phyloP scores from a whole-genome alignment of 345 rosid species.

The Acer negundo region DNA sequence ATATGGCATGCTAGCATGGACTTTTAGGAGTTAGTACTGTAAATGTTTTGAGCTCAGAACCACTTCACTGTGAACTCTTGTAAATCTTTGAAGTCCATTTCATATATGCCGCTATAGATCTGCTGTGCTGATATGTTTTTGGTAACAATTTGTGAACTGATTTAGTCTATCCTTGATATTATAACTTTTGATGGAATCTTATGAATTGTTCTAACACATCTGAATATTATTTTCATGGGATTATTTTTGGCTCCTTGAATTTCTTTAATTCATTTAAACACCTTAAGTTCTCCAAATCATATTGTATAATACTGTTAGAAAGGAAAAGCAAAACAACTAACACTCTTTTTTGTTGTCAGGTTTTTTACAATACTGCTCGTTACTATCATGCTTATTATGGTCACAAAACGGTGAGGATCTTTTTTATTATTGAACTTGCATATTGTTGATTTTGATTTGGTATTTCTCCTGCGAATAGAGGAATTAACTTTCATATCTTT shows the following conservation, averaged over 20 bases:
- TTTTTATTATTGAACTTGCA: background rate
- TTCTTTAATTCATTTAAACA: background rate
- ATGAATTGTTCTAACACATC: background rate
- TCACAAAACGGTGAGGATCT: conserved; percentile 78
- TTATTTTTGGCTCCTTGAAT: background rate
- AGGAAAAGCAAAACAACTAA: background rate
- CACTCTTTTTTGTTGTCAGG: conserved; percentile 41
- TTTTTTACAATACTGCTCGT: conserved; percentile 89
- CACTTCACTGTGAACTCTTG: background rate
- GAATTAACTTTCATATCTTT: background rate
- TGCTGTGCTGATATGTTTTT: background rate
- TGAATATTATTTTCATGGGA: conserved; percentile 6
- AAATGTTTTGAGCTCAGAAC: background rate
- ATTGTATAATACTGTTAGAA: background rate
- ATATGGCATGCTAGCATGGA: background rate
- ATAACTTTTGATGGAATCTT: too few species aligned
- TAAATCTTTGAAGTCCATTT: background rate
- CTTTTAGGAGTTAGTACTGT: background rate
- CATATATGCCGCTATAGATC: background rate
- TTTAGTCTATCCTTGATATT: background rate
- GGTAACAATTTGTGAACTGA: background rate
- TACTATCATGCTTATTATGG: conserved; percentile 92
- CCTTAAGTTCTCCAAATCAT: background rate
- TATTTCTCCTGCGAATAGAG: conserved; percentile 1
- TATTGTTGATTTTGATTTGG: conserved; percentile 13